Evolutionary conservation across 2,329 filamentous ascomycete species (phyloP).

Genomic region (Berkeleyomyces basicola): DNA sequence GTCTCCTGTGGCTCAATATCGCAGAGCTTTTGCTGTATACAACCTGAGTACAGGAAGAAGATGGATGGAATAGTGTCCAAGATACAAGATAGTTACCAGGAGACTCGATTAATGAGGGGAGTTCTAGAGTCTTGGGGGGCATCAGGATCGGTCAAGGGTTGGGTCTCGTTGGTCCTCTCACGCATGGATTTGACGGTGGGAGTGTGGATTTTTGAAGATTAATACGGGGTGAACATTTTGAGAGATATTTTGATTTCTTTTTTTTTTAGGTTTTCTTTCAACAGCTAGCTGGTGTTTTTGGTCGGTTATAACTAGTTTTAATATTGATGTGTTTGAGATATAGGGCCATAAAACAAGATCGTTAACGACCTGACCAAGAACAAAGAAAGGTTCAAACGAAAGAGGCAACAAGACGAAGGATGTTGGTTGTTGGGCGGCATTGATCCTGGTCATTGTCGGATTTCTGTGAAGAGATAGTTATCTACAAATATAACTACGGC

Average conservation of each 20-base stretch:
- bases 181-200: too few species aligned
- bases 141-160: not conserved
- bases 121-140: not conserved
- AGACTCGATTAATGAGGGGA: not conserved
- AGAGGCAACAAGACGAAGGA: not conserved
- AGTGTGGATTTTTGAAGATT: not conserved
- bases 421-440: not conserved
- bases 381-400: not conserved
- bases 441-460: too few species aligned
- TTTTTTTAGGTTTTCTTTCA: not conserved
- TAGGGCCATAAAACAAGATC: not conserved
- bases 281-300: not conserved
- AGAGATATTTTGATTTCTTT: not conserved
- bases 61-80: not conserved
- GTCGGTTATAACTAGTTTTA: not conserved
- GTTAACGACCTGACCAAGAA: not conserved
- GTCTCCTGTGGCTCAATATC: not conserved
- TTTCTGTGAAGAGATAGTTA: too few species aligned
- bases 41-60: not conserved
- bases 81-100: not conserved
- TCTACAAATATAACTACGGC: too few species aligned
- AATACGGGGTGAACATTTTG: not conserved
- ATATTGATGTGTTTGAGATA: not conserved
- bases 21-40: not conserved
- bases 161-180: too few species aligned